A percentile compares a stretch with the other conserved stretches of the same genome.
Evolutionary conservation across 2,329 filamentous ascomycete species (phyloP).

Genomic region (Aspergillus luchuensis): DNA sequence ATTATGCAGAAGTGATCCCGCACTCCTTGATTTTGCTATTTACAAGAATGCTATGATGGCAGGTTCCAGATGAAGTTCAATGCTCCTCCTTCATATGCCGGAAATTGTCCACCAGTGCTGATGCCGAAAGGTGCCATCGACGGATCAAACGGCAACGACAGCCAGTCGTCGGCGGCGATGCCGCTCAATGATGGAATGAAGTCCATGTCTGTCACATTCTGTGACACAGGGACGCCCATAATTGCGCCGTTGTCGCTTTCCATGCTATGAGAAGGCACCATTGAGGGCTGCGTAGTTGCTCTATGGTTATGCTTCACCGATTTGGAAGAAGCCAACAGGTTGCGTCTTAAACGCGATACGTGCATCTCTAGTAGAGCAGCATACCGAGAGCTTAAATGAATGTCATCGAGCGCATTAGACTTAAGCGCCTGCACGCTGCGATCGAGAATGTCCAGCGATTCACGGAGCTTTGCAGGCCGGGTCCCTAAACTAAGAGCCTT

Average conservation of each 20-base stretch:
- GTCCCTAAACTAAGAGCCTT: conserved; percentile 54
- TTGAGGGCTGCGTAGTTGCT: conserved; percentile 31
- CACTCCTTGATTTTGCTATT: neutral
- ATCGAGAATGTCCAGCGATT: conserved; percentile 52
- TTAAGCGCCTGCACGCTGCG: conserved; percentile 52
- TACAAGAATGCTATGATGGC: conserved; percentile 30
- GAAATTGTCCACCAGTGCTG: conserved; percentile 39
- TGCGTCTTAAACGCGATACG: conserved; percentile 44
- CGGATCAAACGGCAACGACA: conserved; percentile 47
- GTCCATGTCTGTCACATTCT: conserved; percentile 31
- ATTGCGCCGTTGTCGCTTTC: conserved; percentile 25
- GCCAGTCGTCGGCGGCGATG: conserved; percentile 44
- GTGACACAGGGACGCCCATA: conserved; percentile 25
- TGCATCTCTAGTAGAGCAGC: conserved; percentile 53
- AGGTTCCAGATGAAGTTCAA: conserved; percentile 50
- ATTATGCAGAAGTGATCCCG: neutral
- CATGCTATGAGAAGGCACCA: conserved; percentile 31
- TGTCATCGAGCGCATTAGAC: conserved; percentile 54
- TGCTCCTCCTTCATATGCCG: conserved; percentile 43
- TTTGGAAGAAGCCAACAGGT: conserved; percentile 40
- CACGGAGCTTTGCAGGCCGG: conserved; percentile 52
- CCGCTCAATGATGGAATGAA: conserved; percentile 35
- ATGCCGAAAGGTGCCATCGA: conserved; percentile 49
- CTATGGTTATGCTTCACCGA: conserved; percentile 29
- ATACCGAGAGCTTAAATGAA: conserved; percentile 55